Conservation (phyloP, 768 basidiomycete species). For the Amanita subjunquillea region DNA sequence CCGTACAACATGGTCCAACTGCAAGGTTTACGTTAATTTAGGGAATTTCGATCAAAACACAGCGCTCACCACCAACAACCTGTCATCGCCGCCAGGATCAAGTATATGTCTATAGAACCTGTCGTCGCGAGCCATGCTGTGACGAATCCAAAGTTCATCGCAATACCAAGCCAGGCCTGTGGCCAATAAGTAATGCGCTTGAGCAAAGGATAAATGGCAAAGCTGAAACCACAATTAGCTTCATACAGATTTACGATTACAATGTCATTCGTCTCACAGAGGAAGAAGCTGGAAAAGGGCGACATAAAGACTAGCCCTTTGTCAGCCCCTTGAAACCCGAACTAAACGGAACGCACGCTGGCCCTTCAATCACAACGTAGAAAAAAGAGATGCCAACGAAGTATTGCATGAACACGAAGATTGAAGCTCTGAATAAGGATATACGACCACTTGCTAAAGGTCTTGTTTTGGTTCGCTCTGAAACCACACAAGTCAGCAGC, state of each 20-base stretch:
- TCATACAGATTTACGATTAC: constrained; percentile 11
- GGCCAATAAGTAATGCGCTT: constrained; percentile 53
- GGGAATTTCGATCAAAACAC: not conserved
- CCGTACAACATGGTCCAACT: constrained; percentile 44
- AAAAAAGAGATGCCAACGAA: constrained; percentile 29
- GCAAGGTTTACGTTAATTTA: not conserved
- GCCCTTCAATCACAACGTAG: constrained; percentile 17
- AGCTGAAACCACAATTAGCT: constrained; percentile 18
- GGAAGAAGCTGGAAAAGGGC: constrained; percentile 37
- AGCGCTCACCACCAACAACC: constrained; percentile 36
- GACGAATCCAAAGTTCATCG: constrained; percentile 45
- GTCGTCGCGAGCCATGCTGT: constrained; percentile 37
- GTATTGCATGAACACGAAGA: constrained; percentile 33
- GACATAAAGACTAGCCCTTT: constrained; percentile 23
- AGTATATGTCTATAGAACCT: constrained; percentile 16
- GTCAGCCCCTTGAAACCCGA: constrained; percentile 11
- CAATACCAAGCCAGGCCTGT: constrained; percentile 50
- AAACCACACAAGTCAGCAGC: not conserved
- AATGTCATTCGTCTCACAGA: constrained; percentile 20
- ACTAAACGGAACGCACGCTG: constrained; percentile 21
- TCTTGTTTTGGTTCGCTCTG: constrained; percentile 38
- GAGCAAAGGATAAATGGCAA: constrained; percentile 39
- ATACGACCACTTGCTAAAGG: constrained; percentile 41
- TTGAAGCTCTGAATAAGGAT: constrained; percentile 27
- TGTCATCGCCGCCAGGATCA: constrained; percentile 24